Evolutionary conservation across 2,329 filamentous ascomycete genomes (phyloP).

Genomic region (Hymenoscyphus scutula): DNA sequence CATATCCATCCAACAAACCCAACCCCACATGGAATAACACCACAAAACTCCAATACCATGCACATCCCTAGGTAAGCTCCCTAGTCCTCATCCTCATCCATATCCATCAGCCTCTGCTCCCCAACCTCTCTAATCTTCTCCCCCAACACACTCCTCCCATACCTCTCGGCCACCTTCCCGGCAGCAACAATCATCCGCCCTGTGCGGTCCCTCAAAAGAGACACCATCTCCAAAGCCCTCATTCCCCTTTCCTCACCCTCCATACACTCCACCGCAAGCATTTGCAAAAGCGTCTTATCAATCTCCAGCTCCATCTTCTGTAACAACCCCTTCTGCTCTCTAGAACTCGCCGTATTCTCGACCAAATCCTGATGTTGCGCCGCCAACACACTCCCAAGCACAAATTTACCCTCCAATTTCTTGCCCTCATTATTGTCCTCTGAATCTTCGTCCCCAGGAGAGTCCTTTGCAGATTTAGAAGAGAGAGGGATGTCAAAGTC

Average conservation of each 20-base stretch:
- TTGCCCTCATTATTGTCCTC: slow-evolving; percentile 48
- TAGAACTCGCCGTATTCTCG: slow-evolving; percentile 61
- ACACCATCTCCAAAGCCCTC: slow-evolving; percentile 89
- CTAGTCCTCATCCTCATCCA: slow-evolving; percentile 30
- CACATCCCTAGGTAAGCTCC: not conserved
- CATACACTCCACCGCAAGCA: slow-evolving; percentile 85
- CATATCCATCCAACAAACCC: not conserved
- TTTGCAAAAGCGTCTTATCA: slow-evolving; percentile 85
- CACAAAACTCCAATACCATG: not conserved
- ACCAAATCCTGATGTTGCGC: slow-evolving; percentile 75
- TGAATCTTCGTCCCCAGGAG: slow-evolving; percentile 38
- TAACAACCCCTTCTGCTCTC: slow-evolving; percentile 64
- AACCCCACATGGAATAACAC: not conserved
- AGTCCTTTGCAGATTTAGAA: slow-evolving; percentile 45
- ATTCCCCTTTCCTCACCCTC: slow-evolving; percentile 92
- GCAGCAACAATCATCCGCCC: slow-evolving; percentile 92
- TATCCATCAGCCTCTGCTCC: slow-evolving; percentile 48
- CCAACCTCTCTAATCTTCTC: slow-evolving; percentile 89
- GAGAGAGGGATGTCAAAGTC: slow-evolving; percentile 81
- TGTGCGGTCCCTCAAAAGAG: slow-evolving; percentile 77
- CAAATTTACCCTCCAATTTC: slow-evolving; percentile 75
- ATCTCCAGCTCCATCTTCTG: slow-evolving; percentile 75
- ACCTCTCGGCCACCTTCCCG: slow-evolving; percentile 82
- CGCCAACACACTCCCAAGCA: slow-evolving; percentile 70
- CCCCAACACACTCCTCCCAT: slow-evolving; percentile 73